Percentiles rank a stretch among this genome's conserved stretches.
Evolutionary conservation across 73 alveolate species (phyloP).

Genomic region (Uronychia setigera): DNA sequence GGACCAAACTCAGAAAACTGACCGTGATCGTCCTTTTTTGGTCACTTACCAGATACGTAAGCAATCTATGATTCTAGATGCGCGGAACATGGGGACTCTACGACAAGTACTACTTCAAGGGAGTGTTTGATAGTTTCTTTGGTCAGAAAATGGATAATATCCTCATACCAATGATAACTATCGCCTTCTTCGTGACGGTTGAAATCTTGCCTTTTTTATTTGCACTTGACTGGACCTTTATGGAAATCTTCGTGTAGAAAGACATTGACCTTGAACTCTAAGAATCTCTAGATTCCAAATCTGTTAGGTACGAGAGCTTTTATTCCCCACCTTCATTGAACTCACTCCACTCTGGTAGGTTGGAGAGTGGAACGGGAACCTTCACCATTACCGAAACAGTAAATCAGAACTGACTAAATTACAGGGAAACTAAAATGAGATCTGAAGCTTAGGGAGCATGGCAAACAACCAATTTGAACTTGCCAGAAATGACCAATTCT

Average conservation of each 20-base stretch:
- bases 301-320: neutral
- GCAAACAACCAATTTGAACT: too few species aligned
- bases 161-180: constrained; percentile 24
- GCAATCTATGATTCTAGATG: neutral
- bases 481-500: neutral
- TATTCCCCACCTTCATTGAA: neutral
- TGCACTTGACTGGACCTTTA: constrained; percentile 48
- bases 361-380: neutral
- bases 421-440: neutral
- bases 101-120: constrained; percentile 15
- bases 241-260: constrained; percentile 41
- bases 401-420: neutral
- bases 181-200: constrained; percentile 14
- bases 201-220: constrained; percentile 30
- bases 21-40: constrained; percentile 23
- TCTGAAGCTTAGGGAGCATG: neutral
- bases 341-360: neutral
- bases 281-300: neutral
- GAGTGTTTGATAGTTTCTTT: constrained; percentile 23
- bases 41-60: constrained; percentile 26
- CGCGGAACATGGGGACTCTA: constrained; percentile 37
- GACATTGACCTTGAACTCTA: neutral
- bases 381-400: neutral
- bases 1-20: constrained; percentile 28
- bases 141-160: constrained; percentile 9